Evolutionary conservation across 2,329 filamentous ascomycete genomes (phyloP), one percentile per base, ranked within the genome.

Genomic region (Blumeriella jaapii): DNA sequence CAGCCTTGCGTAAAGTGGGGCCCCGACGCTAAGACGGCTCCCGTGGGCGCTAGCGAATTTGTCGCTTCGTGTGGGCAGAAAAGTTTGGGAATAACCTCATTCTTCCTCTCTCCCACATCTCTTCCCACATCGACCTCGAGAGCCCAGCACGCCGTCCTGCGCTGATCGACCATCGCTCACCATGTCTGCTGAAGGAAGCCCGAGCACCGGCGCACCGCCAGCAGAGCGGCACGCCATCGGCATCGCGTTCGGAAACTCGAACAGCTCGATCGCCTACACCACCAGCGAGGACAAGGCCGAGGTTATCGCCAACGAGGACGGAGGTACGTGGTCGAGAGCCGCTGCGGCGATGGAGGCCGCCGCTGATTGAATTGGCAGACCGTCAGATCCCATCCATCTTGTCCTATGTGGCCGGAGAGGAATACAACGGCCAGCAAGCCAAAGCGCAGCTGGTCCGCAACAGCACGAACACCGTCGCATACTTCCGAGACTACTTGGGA

Each of bases 221-320:
- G 63, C 61, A 50, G 68, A 77, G 51, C 69, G 74, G 53, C 67
- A 70, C 54, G 84, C 81, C 58, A 96, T 98, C 63, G 91, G 91
- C 60, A 86, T 98, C 58, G 82, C 87, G 50, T 95, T 96, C 69
- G 91, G 91, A 64, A 98, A 96, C 69, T 87, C 86, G 44, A 93
- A 94, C 77, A 93, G 85, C 67, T 95, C 86, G 42, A 95, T 98
- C 64, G 89, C 89, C 53, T 86, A 78, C 59, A 93, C 87, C 59
- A 93, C 86, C 29, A 74, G 79, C 44, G 89, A 96, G 56, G 89
- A 93, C 62, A 93, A 93, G 69, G 80, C 86, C 47, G 85, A 95
- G 60, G 89, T 98, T 46, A 96, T 98, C 64, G 91, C 91, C 56
- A 96, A 98, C 65, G 91, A 96, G 67, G 91, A 96, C 58, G 91